Conservation (phyloP, 2,329 filamentous ascomycete species). For the Colletotrichum echinochloae region DNA sequence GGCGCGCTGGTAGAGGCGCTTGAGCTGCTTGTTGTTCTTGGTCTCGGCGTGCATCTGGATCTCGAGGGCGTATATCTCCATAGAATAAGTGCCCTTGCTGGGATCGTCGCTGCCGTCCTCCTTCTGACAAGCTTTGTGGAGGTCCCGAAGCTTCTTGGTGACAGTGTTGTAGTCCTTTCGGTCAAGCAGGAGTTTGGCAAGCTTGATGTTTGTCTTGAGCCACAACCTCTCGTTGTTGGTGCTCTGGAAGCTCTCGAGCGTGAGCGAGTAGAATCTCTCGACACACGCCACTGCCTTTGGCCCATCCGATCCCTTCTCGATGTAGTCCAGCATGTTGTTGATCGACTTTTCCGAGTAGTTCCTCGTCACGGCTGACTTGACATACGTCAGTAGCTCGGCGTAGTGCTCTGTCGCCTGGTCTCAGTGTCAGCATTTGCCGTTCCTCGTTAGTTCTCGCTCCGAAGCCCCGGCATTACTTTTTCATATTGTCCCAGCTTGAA, state of each 20-base stretch:
- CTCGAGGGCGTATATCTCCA: constrained; percentile 96
- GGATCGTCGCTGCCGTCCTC: constrained; percentile 91
- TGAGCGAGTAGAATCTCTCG: constrained; percentile 95
- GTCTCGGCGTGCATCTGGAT: constrained; percentile 99
- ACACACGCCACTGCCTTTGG: constrained; percentile 80
- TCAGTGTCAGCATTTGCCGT: constrained; percentile 16
- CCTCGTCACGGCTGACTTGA: constrained; percentile 94
- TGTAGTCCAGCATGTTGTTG: constrained; percentile 98
- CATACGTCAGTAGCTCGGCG: constrained; percentile 93
- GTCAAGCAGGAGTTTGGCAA: constrained; percentile 90
- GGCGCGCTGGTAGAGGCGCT: constrained; percentile 90
- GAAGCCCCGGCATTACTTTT: constrained; percentile 64
- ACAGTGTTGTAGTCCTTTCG: constrained; percentile 87
- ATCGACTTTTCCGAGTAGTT: constrained; percentile 99
- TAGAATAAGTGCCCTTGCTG: constrained; percentile 94
- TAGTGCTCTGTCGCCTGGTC: constrained; percentile 89
- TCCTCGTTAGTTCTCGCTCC: not conserved
- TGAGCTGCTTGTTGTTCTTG: constrained; percentile 96
- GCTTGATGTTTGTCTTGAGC: constrained; percentile 98
- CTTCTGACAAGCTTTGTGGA: constrained; percentile 89
- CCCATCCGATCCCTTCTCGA: constrained; percentile 87
- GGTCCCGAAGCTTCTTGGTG: constrained; percentile 84
- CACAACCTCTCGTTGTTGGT: constrained; percentile 98
- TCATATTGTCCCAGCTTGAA: constrained; percentile 92
- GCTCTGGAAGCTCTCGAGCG: constrained; percentile 92